Evolutionary conservation across 176 grass and related monocot species (phyloP), one percentile per base, ranked within the genome.

Genomic region (Elymus sibiricus): DNA sequence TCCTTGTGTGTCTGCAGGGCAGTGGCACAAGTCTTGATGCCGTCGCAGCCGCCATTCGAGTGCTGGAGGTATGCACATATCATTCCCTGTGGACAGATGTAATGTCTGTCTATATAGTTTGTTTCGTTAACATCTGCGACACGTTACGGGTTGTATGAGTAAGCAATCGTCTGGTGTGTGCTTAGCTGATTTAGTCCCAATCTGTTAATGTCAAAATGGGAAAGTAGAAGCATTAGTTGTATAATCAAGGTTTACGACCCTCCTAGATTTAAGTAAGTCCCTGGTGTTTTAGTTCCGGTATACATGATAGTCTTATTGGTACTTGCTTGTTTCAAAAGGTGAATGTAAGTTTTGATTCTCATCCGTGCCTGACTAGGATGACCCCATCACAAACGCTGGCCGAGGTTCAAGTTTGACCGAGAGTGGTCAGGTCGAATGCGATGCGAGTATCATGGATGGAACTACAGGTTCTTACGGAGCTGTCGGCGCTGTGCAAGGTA

Each of bases 381-480:
- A 98, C n/a, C 90, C 94, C 8, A 58, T 90, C 60, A 92, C 97
- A 70, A 98, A 98, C 76, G 88, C 94, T 81, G 97, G 97, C 35
- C 84, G 94, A 44, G 92, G 97, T 77, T 98, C 97, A 70, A 98
- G 95, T 81, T 90, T 98, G 86, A 94, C 94, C 64, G 90, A 95
- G 75, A 86, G 86, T 58, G 97, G 97, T 70, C 81, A 86, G 85
- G 94, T 98, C 65, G 94, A 98, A 90, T 98, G 94, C 6, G 97
- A 98, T 90, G 94, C 97, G 32, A 91, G 97, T 80, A 98, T 98
- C 81, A 98, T 98, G 97, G 97, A 98, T 87, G 97, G 93, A 75
- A 86, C 34, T 83, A 83, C 90, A 74, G 86, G 92, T 84, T 77
- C 90, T 49, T 98, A 95, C 51, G 96, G 96, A 80, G 91, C 96